Evolutionary conservation across 2,329 filamentous ascomycete genomes (phyloP), one percentile per base, ranked within the genome.

Genomic region (Fusarium graminum): DNA sequence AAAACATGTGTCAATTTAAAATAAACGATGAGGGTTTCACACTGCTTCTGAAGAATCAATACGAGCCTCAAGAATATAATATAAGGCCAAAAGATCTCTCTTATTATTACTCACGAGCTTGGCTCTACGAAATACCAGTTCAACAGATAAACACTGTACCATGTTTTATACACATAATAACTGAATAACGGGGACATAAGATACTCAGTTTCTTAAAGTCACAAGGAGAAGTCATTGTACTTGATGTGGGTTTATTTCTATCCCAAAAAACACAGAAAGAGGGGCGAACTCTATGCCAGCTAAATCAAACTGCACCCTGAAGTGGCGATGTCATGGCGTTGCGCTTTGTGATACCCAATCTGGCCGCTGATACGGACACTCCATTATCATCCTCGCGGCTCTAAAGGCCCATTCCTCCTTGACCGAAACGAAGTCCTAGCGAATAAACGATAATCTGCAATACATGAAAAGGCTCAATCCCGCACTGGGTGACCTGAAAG

Each of bases 201-300:
- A 11, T 10, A 7, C 16, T 4, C 5, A 6, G 13, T n/a, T 3
- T 5, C 14, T 25, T 14, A 40, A 26, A 10, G 32, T 52, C 51
- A 56, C 52, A 45, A 26, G 32, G n/a, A 17, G 7, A 25, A 22
- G 17, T 14, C 4, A 8, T 16, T 42, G n/a, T 41, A n/a, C 43
- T 51, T 52, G 30, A 64, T 51, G 36, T 52, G 54, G 62, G 61
- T 65, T 59, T 68, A 65, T 73, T 65, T 72, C 58, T 71, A 71
- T 68, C 63, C 60, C 66, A 58, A 42, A 54, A 47, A 54, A 67
- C 25, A 67, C 25, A 58, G 41, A 52, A 43, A 62, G 64, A 69
- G 71, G 65, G 69, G 65, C 58, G 63, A 71, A 70, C 59, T 73
- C 71, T 73, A 73, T 62, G 59, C 59, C 56, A 68, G 60, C 57